phyloP scores from a whole-genome alignment of 2,329 filamentous ascomycete species.

The Calonectria henricotiae region DNA sequence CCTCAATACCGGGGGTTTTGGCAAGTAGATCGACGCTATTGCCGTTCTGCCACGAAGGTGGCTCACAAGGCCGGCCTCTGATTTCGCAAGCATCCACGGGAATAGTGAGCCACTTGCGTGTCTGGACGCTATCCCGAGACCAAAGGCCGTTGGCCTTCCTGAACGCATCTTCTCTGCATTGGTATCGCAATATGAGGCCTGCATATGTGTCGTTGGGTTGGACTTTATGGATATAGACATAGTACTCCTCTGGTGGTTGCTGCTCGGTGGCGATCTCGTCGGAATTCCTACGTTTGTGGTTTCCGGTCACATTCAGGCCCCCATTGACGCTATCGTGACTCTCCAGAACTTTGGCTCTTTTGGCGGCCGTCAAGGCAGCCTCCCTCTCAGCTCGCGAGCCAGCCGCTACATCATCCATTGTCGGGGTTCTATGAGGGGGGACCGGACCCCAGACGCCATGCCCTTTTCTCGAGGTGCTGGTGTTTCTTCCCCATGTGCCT shows the following conservation, averaged over 20 bases:
- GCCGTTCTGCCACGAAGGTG: constrained; percentile 62
- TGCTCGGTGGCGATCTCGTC: constrained; percentile 72
- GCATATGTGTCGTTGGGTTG: constrained; percentile 89
- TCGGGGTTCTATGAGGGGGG: constrained; percentile 61
- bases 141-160: constrained; percentile 93
- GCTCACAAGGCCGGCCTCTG: constrained; percentile 80
- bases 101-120: constrained; percentile 84
- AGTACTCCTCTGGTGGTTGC: constrained; percentile 79
- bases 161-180: constrained; percentile 87
- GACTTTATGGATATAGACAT: constrained; percentile 94
- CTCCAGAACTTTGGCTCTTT: constrained; percentile 74
- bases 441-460: constrained; percentile 67
- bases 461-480: constrained; percentile 41
- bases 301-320: constrained; percentile 70
- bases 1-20: constrained; percentile 62
- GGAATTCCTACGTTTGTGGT: constrained; percentile 78
- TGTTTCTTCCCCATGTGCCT: constrained; percentile 44
- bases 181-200: constrained; percentile 91
- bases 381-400: constrained; percentile 71
- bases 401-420: constrained; percentile 67
- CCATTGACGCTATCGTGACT: constrained; percentile 75
- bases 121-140: constrained; percentile 93
- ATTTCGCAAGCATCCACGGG: constrained; percentile 92
- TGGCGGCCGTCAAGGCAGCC: constrained; percentile 70
- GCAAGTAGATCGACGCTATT: constrained; percentile 69